phyloP scores from a whole-genome alignment of 169 alveolate species.

The Fabrea salina region DNA sequence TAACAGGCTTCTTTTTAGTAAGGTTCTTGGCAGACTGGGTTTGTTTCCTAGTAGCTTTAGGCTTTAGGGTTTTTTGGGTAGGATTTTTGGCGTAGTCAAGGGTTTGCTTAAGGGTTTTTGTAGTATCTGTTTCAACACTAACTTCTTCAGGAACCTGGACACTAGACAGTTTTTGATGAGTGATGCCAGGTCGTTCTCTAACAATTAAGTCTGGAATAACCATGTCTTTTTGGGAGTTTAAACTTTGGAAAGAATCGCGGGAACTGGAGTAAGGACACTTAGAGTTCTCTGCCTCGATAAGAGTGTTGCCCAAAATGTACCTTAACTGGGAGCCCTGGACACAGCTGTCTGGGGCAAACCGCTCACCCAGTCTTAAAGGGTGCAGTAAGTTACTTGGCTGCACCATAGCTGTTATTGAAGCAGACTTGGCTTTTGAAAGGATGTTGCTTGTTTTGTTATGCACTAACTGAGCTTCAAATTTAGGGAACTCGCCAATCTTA shows the following conservation, averaged over 20 bases:
- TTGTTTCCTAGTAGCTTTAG: not conserved
- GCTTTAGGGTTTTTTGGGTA: not conserved
- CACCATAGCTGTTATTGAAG: not conserved
- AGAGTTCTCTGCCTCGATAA: not conserved
- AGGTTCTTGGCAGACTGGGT: not conserved
- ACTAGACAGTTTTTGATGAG: not conserved
- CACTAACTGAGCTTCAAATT: not conserved
- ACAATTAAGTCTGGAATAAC: slow-evolving; percentile 6
- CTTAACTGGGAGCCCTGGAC: not conserved
- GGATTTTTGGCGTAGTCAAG: not conserved
- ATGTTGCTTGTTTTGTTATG: not conserved
- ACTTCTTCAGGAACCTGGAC: not conserved
- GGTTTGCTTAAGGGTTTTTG: not conserved
- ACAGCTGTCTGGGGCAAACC: slow-evolving; percentile 31
- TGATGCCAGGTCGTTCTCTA: slow-evolving; percentile 25
- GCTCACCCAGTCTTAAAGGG: not conserved
- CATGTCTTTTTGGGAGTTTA: not conserved
- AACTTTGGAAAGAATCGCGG: too few species aligned
- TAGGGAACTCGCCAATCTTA: not conserved
- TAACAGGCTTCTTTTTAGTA: not conserved
- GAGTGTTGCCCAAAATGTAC: not conserved
- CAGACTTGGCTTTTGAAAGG: too few species aligned
- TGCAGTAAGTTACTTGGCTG: not conserved
- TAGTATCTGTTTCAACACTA: not conserved
- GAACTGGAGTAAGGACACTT: not conserved